Evolutionary conservation across 768 basidiomycete genomes (phyloP).

Genomic region (Trametes coccinea): DNA sequence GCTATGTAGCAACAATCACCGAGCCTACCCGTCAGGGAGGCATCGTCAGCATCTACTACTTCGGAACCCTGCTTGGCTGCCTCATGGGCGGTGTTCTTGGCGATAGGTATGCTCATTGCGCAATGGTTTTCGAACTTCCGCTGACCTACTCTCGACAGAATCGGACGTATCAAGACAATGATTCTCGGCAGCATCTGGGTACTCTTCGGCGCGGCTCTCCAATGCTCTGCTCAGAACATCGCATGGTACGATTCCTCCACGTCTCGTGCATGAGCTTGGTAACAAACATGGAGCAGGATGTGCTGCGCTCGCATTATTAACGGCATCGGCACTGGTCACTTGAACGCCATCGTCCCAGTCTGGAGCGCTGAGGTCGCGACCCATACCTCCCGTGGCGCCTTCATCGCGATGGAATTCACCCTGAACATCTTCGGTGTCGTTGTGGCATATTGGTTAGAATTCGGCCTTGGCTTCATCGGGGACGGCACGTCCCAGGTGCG

Average conservation of each 20-base stretch:
- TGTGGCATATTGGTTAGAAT: constrained; percentile 48
- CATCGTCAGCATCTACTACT: constrained; percentile 48
- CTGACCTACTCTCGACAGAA: constrained; percentile 16
- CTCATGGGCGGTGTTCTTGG: constrained; percentile 43
- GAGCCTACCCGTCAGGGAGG: constrained; percentile 45
- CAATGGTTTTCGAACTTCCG: not conserved
- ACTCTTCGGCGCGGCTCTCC: constrained; percentile 42
- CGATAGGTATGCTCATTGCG: constrained; percentile 26
- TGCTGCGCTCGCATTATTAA: constrained; percentile 45
- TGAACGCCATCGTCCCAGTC: constrained; percentile 47
- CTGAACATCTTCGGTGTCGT: constrained; percentile 44
- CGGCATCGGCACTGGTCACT: constrained; percentile 45
- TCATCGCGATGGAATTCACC: constrained; percentile 46
- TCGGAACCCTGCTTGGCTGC: constrained; percentile 44
- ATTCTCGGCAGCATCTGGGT: constrained; percentile 43
- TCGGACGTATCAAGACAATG: constrained; percentile 45
- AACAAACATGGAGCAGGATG: constrained; percentile 38
- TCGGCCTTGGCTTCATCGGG: constrained; percentile 45
- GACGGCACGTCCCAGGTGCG: constrained; percentile 42
- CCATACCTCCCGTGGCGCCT: constrained; percentile 46
- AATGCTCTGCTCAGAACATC: constrained; percentile 44
- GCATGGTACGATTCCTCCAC: constrained; percentile 35
- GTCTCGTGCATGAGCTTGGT: not conserved
- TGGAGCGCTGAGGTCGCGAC: constrained; percentile 48
- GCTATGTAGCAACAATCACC: constrained; percentile 45